Percentiles rank a stretch among this genome's conserved stretches.
Evolutionary conservation across 2,329 filamentous ascomycete genomes (phyloP).

Genomic region (Trichoderma sp.): DNA sequence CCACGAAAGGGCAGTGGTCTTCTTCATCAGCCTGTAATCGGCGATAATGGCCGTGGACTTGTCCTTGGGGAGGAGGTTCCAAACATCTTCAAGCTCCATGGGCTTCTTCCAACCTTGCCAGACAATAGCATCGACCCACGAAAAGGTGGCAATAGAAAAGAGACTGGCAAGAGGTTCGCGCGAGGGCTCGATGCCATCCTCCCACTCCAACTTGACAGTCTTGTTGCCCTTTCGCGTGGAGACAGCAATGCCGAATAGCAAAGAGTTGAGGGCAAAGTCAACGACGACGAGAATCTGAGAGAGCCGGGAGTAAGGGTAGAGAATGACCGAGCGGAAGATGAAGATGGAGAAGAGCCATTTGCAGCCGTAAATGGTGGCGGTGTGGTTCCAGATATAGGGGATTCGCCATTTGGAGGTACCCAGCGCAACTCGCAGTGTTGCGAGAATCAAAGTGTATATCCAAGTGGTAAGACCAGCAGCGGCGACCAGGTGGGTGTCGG

Average conservation of each 20-base stretch:
- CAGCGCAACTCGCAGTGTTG: constrained; percentile 67
- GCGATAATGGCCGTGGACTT: constrained; percentile 79
- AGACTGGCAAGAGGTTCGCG: constrained; percentile 84
- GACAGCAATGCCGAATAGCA: constrained; percentile 73
- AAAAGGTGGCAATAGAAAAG: constrained; percentile 81
- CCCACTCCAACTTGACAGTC: constrained; percentile 81
- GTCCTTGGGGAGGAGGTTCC: constrained; percentile 85
- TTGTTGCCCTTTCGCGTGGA: constrained; percentile 91
- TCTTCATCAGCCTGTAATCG: constrained; percentile 81
- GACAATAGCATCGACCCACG: constrained; percentile 87
- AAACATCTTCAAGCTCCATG: constrained; percentile 80
- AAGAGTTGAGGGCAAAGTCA: constrained; percentile 71
- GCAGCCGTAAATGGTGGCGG: constrained; percentile 74
- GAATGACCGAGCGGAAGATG: constrained; percentile 79
- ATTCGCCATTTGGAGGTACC: constrained; percentile 64
- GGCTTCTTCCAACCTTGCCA: constrained; percentile 84
- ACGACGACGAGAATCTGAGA: constrained; percentile 64
- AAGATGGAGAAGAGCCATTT: constrained; percentile 77
- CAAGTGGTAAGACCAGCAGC: constrained; percentile 70
- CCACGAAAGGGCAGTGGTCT: constrained; percentile 72
- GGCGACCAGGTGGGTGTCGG: constrained; percentile 56
- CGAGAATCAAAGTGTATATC: constrained; percentile 75
- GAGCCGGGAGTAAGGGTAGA: constrained; percentile 67
- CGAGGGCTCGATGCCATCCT: constrained; percentile 82
- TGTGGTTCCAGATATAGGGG: constrained; percentile 87